These are phyloP conservation scores for Fraxinus velutina DNA, from an alignment of 305 asterid genomes.

Conservation along the genomic window DNA sequence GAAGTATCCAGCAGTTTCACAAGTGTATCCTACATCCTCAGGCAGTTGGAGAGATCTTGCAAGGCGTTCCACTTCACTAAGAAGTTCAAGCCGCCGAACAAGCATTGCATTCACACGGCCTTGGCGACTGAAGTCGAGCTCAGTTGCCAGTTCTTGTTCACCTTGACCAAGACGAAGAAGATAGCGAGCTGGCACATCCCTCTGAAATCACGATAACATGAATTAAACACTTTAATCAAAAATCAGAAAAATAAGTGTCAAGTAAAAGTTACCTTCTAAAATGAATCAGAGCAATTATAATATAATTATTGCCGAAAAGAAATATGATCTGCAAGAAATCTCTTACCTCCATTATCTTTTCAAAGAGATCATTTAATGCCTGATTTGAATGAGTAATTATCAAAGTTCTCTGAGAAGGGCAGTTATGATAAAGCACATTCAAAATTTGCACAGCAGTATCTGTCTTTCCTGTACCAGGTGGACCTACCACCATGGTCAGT, in stretches of 20 bases:
- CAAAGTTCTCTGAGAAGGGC: conserved; percentile 98
- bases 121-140: conserved; percentile 97
- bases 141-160: conserved; percentile 96
- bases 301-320: neutral
- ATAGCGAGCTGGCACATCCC: conserved; percentile 99
- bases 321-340: neutral
- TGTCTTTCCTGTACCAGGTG: conserved; percentile 99
- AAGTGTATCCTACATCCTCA: conserved; percentile 95
- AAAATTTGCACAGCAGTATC: conserved; percentile 96
- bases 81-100: conserved; percentile 87
- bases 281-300: neutral
- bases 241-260: neutral
- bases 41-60: conserved; percentile 89
- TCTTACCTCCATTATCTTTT: conserved; percentile 94
- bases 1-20: conserved; percentile 96
- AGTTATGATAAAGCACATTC: conserved; percentile 92
- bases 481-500: conserved; percentile 96
- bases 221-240: neutral
- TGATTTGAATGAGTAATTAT: conserved; percentile 97
- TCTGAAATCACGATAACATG: conserved; percentile 38
- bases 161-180: conserved; percentile 99
- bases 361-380: conserved; percentile 94
- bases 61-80: conserved; percentile 88
- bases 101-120: conserved; percentile 99
- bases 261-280: conserved; percentile 3